These are phyloP conservation scores for Trametes versicolor DNA, from an alignment of 1,284 basidiomycete species.

Conservation along the genomic window DNA sequence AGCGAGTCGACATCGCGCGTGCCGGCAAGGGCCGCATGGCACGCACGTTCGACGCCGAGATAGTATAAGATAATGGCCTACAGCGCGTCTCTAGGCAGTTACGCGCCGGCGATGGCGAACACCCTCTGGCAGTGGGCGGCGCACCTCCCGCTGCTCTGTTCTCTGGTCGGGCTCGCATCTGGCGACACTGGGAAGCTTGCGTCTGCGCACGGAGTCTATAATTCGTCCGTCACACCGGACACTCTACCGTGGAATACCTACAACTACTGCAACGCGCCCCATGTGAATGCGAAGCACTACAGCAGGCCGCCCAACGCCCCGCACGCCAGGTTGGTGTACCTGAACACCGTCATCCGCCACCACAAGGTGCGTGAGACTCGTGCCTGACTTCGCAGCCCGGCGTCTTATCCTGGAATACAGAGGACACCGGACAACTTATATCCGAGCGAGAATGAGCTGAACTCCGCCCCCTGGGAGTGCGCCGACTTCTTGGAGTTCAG, in stretches of 20 bases:
- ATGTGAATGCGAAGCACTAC: constrained; percentile 47
- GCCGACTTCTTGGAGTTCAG: constrained; percentile 48
- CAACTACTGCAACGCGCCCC: constrained; percentile 65
- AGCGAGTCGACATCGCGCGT: neutral
- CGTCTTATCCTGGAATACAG: constrained; percentile 33
- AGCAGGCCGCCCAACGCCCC: constrained; percentile 35
- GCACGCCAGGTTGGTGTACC: constrained; percentile 44
- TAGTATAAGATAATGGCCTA: neutral
- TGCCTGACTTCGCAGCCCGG: neutral
- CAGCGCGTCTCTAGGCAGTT: neutral
- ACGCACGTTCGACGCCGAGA: constrained; percentile 24
- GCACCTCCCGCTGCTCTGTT: constrained; percentile 17
- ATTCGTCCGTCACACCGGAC: constrained; percentile 51
- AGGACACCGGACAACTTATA: constrained; percentile 58
- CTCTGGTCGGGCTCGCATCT: constrained; percentile 3
- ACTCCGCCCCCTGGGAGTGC: constrained; percentile 55
- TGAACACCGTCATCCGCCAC: constrained; percentile 54
- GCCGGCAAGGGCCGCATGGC: neutral
- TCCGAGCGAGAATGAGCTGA: constrained; percentile 56
- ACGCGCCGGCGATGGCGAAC: constrained; percentile 9
- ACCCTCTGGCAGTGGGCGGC: constrained; percentile 14
- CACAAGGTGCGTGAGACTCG: constrained; percentile 49
- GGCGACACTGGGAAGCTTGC: constrained; percentile 19
- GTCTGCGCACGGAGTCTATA: constrained; percentile 36
- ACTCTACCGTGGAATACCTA: constrained; percentile 59